These are phyloP conservation scores for Scolecobasidium constrictum DNA, from an alignment of 2,329 filamentous ascomycete species.

Conservation along the genomic window DNA sequence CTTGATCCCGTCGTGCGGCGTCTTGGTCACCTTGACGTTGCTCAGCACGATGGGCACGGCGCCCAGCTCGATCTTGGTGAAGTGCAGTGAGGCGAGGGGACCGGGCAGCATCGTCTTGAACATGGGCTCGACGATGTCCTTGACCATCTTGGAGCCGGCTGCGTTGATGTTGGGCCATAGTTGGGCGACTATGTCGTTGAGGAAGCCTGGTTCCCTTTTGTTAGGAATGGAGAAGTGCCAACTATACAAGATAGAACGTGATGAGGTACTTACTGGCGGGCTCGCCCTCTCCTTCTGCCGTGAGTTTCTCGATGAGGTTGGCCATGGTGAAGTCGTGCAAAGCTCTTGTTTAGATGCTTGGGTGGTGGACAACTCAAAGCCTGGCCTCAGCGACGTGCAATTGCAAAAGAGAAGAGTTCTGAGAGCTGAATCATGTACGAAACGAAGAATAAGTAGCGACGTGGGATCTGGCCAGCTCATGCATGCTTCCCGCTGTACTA, in stretches of 20 bases:
- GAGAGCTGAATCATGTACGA: too few species aligned
- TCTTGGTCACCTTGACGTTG: slow-evolving; percentile 35
- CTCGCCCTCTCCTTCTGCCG: slow-evolving; percentile 30
- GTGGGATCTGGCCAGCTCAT: too few species aligned
- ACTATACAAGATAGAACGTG: too few species aligned
- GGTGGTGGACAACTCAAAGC: too few species aligned
- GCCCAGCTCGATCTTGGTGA: slow-evolving; percentile 37
- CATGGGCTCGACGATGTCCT: slow-evolving; percentile 38
- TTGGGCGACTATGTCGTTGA: slow-evolving; percentile 38
- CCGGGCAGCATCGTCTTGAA: slow-evolving; percentile 35
- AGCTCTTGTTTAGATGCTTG: too few species aligned
- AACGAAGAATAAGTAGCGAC: too few species aligned
- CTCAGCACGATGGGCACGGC: slow-evolving; percentile 29
- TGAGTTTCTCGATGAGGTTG: slow-evolving; percentile 28
- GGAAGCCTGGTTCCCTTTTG: slow-evolving; percentile 24
- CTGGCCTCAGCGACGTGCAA: too few species aligned
- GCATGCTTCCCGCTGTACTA: too few species aligned
- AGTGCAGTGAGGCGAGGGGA: slow-evolving; percentile 31
- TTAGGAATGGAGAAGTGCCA: too few species aligned
- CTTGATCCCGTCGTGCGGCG: slow-evolving; percentile 34
- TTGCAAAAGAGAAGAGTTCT: too few species aligned
- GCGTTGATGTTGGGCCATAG: slow-evolving; percentile 40
- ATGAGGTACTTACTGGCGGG: slow-evolving; percentile 26
- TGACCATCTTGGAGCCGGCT: slow-evolving; percentile 32
- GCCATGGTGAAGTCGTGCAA: too few species aligned